phyloP scores from a whole-genome alignment of 805 yeast species.

The Hanseniaspora taiwanica region DNA sequence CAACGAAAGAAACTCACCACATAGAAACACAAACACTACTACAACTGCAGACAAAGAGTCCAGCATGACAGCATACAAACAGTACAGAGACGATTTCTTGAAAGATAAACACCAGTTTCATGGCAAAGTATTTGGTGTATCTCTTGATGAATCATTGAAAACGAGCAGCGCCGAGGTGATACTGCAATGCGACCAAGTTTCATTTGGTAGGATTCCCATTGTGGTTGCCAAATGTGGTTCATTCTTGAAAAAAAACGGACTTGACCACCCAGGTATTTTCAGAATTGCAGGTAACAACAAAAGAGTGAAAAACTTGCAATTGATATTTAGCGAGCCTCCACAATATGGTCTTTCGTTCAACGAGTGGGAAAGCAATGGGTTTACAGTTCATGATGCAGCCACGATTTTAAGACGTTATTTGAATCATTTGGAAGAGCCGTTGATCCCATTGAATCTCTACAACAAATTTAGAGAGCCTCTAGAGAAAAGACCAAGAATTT shows the following conservation, averaged over 20 bases:
- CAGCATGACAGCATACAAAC: constrained; percentile 16
- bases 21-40: constrained; percentile 6
- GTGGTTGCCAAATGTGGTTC: constrained; percentile 95
- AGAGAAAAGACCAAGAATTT: constrained; percentile 43
- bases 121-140: constrained; percentile 62
- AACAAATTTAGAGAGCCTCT: constrained; percentile 71
- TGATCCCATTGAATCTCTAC: constrained; percentile 67
- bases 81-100: constrained; percentile 27
- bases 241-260: constrained; percentile 61
- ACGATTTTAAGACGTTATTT: constrained; percentile 75
- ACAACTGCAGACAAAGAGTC: constrained; percentile 11
- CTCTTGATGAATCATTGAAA: constrained; percentile 53
- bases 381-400: constrained; percentile 94
- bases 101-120: constrained; percentile 26
- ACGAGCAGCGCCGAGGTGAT: constrained; percentile 58
- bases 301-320: constrained; percentile 75
- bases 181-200: constrained; percentile 45
- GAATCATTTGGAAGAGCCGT: constrained; percentile 82
- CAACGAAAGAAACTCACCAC: too few relatives aligned
- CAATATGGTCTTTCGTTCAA: constrained; percentile 69
- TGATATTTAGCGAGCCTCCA: constrained; percentile 75
- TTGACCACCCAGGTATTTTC: constrained; percentile 81
- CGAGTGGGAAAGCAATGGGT: constrained; percentile 53
- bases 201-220: constrained; percentile 81
- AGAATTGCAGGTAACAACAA: constrained; percentile 86